Base-by-base conservation (phyloP, 176 grass and related monocot genomes). In the Bonia amplexicaulis region DNA sequence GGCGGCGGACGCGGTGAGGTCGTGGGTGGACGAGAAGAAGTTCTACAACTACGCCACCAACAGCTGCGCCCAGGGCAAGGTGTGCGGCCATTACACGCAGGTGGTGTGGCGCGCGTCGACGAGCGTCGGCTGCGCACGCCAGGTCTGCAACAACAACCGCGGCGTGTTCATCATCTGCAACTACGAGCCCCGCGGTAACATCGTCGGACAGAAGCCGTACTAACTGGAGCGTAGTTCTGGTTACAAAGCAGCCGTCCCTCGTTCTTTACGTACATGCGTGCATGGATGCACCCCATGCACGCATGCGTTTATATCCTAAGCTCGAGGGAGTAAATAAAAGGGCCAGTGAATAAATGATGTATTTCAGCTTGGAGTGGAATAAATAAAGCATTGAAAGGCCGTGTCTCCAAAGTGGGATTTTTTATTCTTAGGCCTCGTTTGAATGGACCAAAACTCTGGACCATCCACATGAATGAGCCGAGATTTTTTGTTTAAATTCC, bases 11-110 rank as follows among this genome's bases (percentile, higher is more conserved):
- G 88, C 91, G 12, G 85, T 93, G 13, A 9, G 9, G 0, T 0
- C 15, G 1, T 90, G 91, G 91, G 85, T 80, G 0, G 11, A 2
- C 4, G 88, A 93, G 82, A 79, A 68, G 77, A 26, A n/a, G 42
- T 12, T 82, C 52, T 90, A 93, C 76, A 3, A 46, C 45, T 55
- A 93, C 41, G 66, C 7, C 1, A 48, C 41, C 67, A 93, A 93
- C 77, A 35, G n/a, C 14, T 90, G 88, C 77, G 46, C 16, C 0
- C 1, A 9, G 1, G 75, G 69, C 8, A 53, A 57, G 41, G 12
- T 75, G 22, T 92, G 90, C 73, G 84, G 88, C 2, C 88, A 92
- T 76, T 89, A 89, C 84, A 92, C 80, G 6, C 85, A 88, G 84
- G 79, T 92, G 25, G 87, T 89, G 69, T 89, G 91, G 89, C 70